A percentile compares a stretch with the other conserved stretches of the same genome.
Conservation (phyloP, 306 rosid genomes). For the Cucurbita moschata region DNA sequence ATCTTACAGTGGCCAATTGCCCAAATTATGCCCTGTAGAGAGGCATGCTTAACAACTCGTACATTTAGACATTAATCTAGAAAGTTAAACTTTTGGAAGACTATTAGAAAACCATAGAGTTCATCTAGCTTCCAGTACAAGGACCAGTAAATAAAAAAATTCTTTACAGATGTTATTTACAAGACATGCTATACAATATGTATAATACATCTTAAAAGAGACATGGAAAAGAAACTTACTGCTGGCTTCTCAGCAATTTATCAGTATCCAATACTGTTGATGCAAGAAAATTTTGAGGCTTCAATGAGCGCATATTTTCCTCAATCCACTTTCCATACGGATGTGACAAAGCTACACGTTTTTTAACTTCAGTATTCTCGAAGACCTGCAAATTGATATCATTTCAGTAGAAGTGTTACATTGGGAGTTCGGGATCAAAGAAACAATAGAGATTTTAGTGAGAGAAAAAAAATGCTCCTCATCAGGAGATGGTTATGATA, state of each 20-base stretch:
- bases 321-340: conserved; percentile 88
- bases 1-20: neutral
- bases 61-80: neutral
- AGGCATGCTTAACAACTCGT: neutral
- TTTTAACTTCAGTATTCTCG: conserved; percentile 95
- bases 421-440: neutral
- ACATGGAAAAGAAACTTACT: conserved; percentile 47
- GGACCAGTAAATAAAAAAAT: neutral
- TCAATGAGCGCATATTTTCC: conserved; percentile 65
- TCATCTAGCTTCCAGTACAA: conserved; percentile 1
- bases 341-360: conserved; percentile 67
- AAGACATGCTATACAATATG: neutral
- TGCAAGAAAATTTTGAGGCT: conserved; percentile 66
- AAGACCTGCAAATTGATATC: conserved; percentile 53
- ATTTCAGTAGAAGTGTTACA: neutral
- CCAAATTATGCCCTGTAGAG: neutral
- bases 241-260: conserved; percentile 69
- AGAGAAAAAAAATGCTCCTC: neutral
- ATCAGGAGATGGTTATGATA: neutral
- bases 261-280: conserved; percentile 65
- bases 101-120: neutral
- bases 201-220: neutral
- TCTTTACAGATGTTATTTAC: neutral
- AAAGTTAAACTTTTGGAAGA: neutral
- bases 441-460: neutral